A percentile compares a stretch with the other conserved stretches of the same genome.
Conservation (phyloP, 345 rosid genomes). For the Aquilaria yunnanensis region DNA sequence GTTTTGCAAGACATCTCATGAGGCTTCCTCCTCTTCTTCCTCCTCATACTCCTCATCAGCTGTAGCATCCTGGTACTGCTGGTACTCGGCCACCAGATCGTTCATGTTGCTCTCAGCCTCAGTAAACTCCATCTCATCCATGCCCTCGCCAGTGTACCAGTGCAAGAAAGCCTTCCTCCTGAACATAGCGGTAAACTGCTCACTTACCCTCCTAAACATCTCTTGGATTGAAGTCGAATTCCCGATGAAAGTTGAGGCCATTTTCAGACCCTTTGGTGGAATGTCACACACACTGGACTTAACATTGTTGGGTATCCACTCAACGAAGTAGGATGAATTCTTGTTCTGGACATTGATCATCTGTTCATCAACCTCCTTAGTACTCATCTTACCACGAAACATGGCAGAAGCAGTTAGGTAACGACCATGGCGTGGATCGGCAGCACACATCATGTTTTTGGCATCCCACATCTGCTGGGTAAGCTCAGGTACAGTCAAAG, state of each 20-base stretch:
- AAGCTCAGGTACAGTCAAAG: conserved; percentile 16
- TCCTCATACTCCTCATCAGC: conserved; percentile 15
- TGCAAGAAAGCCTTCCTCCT: conserved; percentile 17
- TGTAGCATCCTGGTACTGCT: conserved; percentile 27
- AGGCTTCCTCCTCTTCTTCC: conserved; percentile 12
- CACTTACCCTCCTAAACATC: conserved; percentile 18
- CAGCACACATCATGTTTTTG: conserved; percentile 19
- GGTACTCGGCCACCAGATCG: conserved; percentile 23
- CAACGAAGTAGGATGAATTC: conserved; percentile 19
- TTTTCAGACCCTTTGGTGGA: conserved; percentile 25
- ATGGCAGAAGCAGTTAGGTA: conserved; percentile 19
- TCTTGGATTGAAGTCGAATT: conserved; percentile 17
- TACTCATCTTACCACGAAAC: conserved; percentile 20
- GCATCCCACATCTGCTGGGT: conserved; percentile 21
- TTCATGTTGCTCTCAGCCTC: conserved; percentile 21
- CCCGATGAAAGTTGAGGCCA: conserved; percentile 28
- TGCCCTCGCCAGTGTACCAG: conserved; percentile 16
- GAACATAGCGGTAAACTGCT: conserved; percentile 8
- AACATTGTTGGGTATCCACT: conserved; percentile 29
- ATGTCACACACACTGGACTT: conserved; percentile 32
- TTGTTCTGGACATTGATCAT: conserved; percentile 19
- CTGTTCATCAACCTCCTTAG: conserved; percentile 19
- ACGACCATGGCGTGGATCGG: conserved; percentile 18
- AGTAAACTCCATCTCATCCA: conserved; percentile 17
- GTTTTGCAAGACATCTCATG: too few species aligned